phyloP scores from a whole-genome alignment of 1,284 basidiomycete species.

The Ustilago trichophora region DNA sequence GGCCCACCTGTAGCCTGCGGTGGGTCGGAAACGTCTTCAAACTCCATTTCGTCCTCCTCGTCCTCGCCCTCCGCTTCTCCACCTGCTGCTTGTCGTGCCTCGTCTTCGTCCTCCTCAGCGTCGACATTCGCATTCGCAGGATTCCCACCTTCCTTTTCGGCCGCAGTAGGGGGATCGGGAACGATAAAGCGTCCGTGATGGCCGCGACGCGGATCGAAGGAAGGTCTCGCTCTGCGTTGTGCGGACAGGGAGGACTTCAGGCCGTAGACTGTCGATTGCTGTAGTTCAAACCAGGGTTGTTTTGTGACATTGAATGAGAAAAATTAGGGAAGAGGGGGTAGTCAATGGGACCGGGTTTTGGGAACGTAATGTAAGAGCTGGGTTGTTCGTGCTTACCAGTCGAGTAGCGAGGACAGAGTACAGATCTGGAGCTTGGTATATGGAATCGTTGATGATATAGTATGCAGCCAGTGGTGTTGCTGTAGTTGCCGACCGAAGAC shows the following conservation, averaged over 20 bases:
- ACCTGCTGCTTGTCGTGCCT: conserved; percentile 3
- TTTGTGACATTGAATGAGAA: too few relatives aligned
- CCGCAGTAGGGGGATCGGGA: conserved; percentile 13
- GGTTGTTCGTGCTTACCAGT: conserved; percentile 54
- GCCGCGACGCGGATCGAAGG: conserved; percentile 55
- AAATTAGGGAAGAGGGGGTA: too few relatives aligned
- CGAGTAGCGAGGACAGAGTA: conserved; percentile 54
- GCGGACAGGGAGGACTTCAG: conserved; percentile 34
- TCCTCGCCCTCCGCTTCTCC: conserved; percentile 6
- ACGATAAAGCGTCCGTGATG: conserved; percentile 56
- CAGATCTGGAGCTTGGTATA: conserved; percentile 61
- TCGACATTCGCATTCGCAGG: background rate
- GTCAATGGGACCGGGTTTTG: too few relatives aligned
- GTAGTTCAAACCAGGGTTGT: background rate
- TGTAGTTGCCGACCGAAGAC: too few relatives aligned
- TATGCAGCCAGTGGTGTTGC: conserved; percentile 51
- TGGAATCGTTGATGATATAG: conserved; percentile 59
- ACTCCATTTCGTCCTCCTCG: conserved; percentile 12
- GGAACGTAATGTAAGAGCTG: too few relatives aligned
- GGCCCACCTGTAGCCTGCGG: background rate
- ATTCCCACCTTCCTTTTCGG: too few relatives aligned
- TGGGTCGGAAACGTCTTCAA: conserved; percentile 17
- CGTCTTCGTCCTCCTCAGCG: conserved; percentile 3
- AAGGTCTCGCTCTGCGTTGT: conserved; percentile 38
- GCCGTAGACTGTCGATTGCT: conserved; percentile 56